These are phyloP conservation scores for Colletotrichum sansevieriae DNA, from an alignment of 2,329 filamentous ascomycete genomes.

Conservation along the genomic window DNA sequence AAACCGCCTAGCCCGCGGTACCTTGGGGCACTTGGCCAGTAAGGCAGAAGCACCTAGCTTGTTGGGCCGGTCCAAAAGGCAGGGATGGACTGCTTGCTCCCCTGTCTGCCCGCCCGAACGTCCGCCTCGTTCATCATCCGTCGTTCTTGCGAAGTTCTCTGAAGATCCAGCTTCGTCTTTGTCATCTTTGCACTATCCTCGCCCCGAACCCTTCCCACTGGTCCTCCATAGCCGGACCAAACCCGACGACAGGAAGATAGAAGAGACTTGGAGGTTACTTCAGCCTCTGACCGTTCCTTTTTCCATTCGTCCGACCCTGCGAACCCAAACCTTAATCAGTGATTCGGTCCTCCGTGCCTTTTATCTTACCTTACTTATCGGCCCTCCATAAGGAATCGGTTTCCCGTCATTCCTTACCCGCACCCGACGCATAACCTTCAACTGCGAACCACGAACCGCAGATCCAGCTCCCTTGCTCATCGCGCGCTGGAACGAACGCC, in stretches of 20 bases:
- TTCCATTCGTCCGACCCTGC: slow-evolving; percentile 9
- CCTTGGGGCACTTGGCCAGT: slow-evolving; percentile 4
- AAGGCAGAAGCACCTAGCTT: slow-evolving; percentile 26
- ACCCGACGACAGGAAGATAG: background rate
- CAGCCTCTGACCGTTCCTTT: background rate
- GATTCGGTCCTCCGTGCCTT: slow-evolving; percentile 12
- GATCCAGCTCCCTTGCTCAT: slow-evolving; percentile 25
- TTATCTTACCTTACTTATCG: background rate
- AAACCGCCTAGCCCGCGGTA: background rate
- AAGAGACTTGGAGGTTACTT: slow-evolving; percentile 19
- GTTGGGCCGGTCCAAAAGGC: slow-evolving; percentile 39
- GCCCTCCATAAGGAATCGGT: background rate
- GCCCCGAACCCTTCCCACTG: slow-evolving; percentile 5
- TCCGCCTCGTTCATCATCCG: slow-evolving; percentile 18
- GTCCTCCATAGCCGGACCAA: background rate
- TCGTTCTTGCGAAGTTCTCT: background rate
- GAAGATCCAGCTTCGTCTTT: slow-evolving; percentile 34
- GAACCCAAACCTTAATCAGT: slow-evolving; percentile 8
- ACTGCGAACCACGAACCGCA: background rate
- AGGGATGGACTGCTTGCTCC: slow-evolving; percentile 23
- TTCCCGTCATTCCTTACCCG: background rate
- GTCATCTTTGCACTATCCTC: slow-evolving; percentile 37
- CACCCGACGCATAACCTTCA: background rate
- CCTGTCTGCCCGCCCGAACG: slow-evolving; percentile 10
- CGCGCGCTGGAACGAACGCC: slow-evolving; percentile 5